These are phyloP conservation scores for Mycotypha africana DNA, from an alignment of 371 early-diverging fungal species.

Conservation along the genomic window DNA sequence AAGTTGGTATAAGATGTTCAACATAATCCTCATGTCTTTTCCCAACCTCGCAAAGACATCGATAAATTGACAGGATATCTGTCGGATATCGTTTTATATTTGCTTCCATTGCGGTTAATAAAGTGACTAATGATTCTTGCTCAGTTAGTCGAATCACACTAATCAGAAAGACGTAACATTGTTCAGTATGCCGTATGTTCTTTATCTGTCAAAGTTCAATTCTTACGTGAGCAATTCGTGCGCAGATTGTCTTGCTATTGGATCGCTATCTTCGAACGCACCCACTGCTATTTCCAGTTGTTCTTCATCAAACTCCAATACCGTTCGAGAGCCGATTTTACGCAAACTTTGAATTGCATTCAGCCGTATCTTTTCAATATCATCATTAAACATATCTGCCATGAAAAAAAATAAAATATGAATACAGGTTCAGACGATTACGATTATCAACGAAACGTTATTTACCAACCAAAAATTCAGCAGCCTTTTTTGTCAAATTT, in stretches of 20 bases:
- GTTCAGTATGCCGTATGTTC: too few relatives aligned
- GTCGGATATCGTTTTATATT: conserved; percentile 62
- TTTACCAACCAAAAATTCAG: conserved; percentile 74
- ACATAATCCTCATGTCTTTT: conserved; percentile 53
- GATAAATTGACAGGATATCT: conserved; percentile 66
- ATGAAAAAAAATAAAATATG: conserved; percentile 2
- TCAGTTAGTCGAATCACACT: conserved; percentile 45
- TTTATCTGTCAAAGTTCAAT: not conserved
- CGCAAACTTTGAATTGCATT: conserved; percentile 72
- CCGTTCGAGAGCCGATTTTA: conserved; percentile 56
- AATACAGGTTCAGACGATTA: not conserved
- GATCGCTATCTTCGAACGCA: conserved; percentile 72
- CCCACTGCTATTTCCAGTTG: conserved; percentile 71
- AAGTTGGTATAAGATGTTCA: conserved; percentile 40
- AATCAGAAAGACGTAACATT: not conserved
- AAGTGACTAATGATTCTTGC: conserved; percentile 25
- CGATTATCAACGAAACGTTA: too few relatives aligned
- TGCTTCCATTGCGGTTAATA: conserved; percentile 49
- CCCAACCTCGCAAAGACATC: conserved; percentile 60
- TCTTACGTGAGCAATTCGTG: conserved; percentile 61
- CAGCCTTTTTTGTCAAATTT: conserved; percentile 58
- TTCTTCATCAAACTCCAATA: conserved; percentile 65
- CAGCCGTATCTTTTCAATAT: conserved; percentile 76
- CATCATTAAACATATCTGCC: conserved; percentile 96
- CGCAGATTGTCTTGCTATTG: conserved; percentile 58